A percentile compares a stretch with the other conserved stretches of the same genome.
Conservation (phyloP, 768 basidiomycete genomes). For the Amanita thiersii region DNA sequence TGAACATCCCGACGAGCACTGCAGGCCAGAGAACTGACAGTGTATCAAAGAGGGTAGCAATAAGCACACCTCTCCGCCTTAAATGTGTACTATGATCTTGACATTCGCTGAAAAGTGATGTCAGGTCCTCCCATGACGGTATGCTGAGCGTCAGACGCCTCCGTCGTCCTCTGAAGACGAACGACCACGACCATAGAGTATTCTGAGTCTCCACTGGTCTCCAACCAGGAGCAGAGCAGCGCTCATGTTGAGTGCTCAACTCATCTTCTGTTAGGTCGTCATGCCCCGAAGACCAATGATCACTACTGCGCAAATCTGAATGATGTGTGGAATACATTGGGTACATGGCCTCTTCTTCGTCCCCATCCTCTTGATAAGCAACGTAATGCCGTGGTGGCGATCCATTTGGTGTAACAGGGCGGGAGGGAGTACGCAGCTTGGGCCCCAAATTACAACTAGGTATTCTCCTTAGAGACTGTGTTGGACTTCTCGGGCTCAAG, state of each 20-base stretch:
- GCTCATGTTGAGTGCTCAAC: constrained; percentile 7
- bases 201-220: constrained; percentile 8
- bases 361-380: constrained; percentile 19
- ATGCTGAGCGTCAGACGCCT: constrained; percentile 42
- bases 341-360: constrained; percentile 44
- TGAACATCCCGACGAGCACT: constrained; percentile 8
- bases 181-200: constrained; percentile 39
- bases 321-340: constrained; percentile 36
- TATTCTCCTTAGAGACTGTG: constrained; percentile 8
- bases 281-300: constrained; percentile 26
- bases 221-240: constrained; percentile 20
- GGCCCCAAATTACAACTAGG: constrained; percentile 9
- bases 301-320: constrained; percentile 20
- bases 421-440: constrained; percentile 11
- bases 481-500: constrained; percentile 3
- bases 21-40: constrained; percentile 12
- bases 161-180: constrained; percentile 45
- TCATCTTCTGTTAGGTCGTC: constrained; percentile 14
- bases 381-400: constrained; percentile 3
- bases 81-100: constrained; percentile 11
- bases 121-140: constrained; percentile 25
- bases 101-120: constrained; percentile 10
- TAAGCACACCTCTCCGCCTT: constrained; percentile 22
- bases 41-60: constrained; percentile 25
- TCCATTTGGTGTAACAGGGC: constrained; percentile 28